These are phyloP conservation scores for Steccherinum ochraceum DNA, from an alignment of 768 basidiomycete genomes.

Conservation along the genomic window DNA sequence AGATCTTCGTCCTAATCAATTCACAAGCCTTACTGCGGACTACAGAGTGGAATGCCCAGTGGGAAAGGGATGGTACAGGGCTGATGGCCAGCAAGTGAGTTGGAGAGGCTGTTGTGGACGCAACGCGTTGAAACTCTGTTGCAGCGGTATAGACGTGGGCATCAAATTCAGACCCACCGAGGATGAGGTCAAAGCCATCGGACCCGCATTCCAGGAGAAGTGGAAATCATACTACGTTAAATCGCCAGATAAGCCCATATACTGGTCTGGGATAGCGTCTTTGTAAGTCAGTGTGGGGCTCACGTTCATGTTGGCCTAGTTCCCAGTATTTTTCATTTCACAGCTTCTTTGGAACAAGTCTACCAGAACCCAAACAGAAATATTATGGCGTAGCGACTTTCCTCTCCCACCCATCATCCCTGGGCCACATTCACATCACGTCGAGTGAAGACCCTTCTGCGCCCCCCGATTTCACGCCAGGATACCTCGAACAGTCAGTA, in stretches of 20 bases:
- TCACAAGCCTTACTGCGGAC: too few relatives aligned
- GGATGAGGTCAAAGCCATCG: conserved; percentile 16
- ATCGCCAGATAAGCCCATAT: conserved; percentile 18
- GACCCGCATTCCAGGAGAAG: conserved; percentile 18
- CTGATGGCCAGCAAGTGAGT: conserved; percentile 49
- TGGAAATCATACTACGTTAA: conserved; percentile 19
- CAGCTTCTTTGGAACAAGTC: conserved; percentile 14
- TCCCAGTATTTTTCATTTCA: background rate
- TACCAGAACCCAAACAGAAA: conserved; percentile 11
- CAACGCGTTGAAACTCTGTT: background rate
- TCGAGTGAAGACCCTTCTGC: conserved; percentile 15
- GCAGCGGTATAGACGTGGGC: conserved; percentile 18
- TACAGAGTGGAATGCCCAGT: conserved; percentile 30
- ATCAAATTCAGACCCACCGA: conserved; percentile 18
- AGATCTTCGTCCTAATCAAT: too few relatives aligned
- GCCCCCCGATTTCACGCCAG: conserved; percentile 17
- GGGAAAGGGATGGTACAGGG: conserved; percentile 34
- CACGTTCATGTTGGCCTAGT: background rate
- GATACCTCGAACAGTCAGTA: conserved; percentile 12
- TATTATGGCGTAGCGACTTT: conserved; percentile 12
- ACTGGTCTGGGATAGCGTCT: conserved; percentile 5
- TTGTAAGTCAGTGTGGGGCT: conserved; percentile 7
- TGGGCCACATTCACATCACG: conserved; percentile 19
- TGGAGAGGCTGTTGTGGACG: background rate
- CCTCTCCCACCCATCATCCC: conserved; percentile 15